Evolutionary conservation across 257 asterid genomes (phyloP).

Genomic region (Nicotiana sylvestris): DNA sequence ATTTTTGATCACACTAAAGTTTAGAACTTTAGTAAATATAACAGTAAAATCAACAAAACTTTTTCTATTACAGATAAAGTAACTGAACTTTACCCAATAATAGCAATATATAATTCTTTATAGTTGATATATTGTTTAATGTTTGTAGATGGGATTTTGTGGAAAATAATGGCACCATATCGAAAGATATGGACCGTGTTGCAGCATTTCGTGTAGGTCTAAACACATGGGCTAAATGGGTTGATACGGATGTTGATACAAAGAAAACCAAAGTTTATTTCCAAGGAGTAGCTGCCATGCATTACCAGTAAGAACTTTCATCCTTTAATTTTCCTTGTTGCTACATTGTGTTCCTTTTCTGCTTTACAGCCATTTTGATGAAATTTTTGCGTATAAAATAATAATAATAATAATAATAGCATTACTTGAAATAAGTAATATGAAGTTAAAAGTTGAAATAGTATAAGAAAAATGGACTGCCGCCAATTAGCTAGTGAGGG

Average conservation of each 20-base stretch:
- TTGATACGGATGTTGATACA: slow-evolving; percentile 28
- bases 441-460: neutral
- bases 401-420: neutral
- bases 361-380: neutral
- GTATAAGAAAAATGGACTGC: no score
- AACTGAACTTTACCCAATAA: no score
- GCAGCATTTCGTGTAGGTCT: slow-evolving; percentile 45
- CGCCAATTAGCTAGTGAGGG: no score
- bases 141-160: slow-evolving; percentile 55
- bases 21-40: no score
- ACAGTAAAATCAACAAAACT: no score
- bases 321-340: neutral
- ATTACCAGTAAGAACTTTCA: slow-evolving; percentile 44
- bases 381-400: neutral
- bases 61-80: no score
- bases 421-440: neutral
- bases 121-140: neutral
- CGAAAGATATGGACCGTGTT: slow-evolving; percentile 68
- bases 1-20: no score
- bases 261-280: slow-evolving; percentile 50
- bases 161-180: slow-evolving; percentile 28
- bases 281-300: slow-evolving; percentile 61
- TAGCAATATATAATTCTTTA: neutral
- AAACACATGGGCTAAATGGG: slow-evolving; percentile 63
- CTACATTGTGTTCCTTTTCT: neutral